phyloP scores from a whole-genome alignment of 768 basidiomycete genomes.

The Asterophora lycoperdoides region DNA sequence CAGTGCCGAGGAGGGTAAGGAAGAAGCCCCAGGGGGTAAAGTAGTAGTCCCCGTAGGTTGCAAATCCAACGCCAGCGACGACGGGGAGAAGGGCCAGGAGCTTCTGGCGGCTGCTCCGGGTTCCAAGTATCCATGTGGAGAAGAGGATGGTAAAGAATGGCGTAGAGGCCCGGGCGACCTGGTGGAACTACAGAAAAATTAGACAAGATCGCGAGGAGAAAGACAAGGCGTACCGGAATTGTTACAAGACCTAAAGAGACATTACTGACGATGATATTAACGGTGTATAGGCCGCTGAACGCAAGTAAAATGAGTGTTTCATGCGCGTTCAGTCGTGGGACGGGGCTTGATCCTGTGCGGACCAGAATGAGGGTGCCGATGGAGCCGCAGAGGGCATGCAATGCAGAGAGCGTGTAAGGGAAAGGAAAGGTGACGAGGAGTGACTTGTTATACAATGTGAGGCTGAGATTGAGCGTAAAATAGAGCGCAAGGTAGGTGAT shows the following conservation, averaged over 20 bases:
- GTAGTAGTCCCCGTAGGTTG: slow-evolving; percentile 95
- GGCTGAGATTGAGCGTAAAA: slow-evolving; percentile 84
- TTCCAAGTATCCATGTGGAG: slow-evolving; percentile 62
- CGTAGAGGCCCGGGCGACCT: slow-evolving; percentile 90
- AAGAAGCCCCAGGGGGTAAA: slow-evolving; percentile 82
- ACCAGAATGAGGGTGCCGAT: slow-evolving; percentile 73
- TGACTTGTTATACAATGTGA: slow-evolving; percentile 94
- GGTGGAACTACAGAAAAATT: slow-evolving; percentile 70
- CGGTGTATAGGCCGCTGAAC: slow-evolving; percentile 87
- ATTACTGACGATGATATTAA: slow-evolving; percentile 96
- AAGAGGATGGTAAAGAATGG: slow-evolving; percentile 89
- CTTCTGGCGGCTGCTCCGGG: slow-evolving; percentile 56
- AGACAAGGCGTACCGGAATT: slow-evolving; percentile 61
- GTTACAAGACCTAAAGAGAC: slow-evolving; percentile 85
- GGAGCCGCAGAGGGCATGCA: slow-evolving; percentile 85
- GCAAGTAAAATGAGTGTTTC: slow-evolving; percentile 66
- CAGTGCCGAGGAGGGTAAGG: slow-evolving; percentile 84
- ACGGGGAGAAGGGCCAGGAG: slow-evolving; percentile 78
- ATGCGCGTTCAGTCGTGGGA: slow-evolving; percentile 33
- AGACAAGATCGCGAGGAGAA: background rate
- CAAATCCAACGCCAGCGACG: slow-evolving; percentile 84
- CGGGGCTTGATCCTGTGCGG: slow-evolving; percentile 22
- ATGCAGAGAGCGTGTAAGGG: slow-evolving; percentile 90
- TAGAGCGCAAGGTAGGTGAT: slow-evolving; percentile 55
- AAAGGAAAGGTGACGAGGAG: slow-evolving; percentile 92